Percentiles rank a stretch among this genome's conserved stretches.
Conservation (phyloP, 2,329 filamentous ascomycete species). For the Fusarium sp. region DNA sequence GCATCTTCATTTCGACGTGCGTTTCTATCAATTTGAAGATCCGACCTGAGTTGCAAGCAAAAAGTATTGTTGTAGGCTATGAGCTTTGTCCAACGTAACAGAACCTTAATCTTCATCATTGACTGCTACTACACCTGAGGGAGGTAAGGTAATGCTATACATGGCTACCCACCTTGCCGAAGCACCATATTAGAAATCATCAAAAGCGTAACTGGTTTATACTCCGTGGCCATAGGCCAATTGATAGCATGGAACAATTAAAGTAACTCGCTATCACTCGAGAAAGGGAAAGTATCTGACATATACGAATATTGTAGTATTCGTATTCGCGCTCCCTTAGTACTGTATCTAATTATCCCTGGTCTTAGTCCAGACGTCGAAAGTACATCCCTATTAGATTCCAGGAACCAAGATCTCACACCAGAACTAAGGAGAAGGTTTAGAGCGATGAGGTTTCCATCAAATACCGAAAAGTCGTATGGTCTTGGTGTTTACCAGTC, state of each 20-base stretch:
- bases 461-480: slow-evolving; percentile 48
- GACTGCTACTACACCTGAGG: too few relatives aligned
- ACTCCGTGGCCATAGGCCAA: background rate
- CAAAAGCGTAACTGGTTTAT: too few relatives aligned
- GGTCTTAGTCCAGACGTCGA: background rate
- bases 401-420: slow-evolving; percentile 6
- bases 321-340: slow-evolving; percentile 33
- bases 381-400: slow-evolving; percentile 16
- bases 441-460: slow-evolving; percentile 27
- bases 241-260: background rate
- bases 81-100: background rate
- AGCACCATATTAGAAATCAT: background rate
- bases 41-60: background rate
- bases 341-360: background rate
- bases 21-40: background rate
- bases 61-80: background rate
- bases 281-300: background rate
- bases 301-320: slow-evolving; percentile 12
- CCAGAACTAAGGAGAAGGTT: background rate
- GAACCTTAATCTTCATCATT: background rate
- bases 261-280: background rate
- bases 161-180: background rate
- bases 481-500: slow-evolving; percentile 43
- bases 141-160: background rate
- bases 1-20: background rate